These are phyloP conservation scores for Sutorius australiensis DNA, from an alignment of 768 basidiomycete species.

Conservation along the genomic window DNA sequence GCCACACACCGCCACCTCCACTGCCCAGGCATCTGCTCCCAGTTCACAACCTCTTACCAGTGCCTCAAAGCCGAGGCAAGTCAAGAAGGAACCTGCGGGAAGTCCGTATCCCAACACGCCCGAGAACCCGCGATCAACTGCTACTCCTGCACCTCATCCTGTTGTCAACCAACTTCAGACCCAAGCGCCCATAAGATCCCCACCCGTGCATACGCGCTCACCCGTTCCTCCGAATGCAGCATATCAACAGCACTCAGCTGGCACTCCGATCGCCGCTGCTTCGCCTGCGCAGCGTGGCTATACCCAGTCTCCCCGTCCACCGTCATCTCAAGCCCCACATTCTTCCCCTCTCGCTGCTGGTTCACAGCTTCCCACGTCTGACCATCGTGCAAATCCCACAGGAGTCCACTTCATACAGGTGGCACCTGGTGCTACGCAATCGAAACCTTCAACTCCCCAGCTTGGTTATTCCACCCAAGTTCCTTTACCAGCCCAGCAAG, in stretches of 20 bases:
- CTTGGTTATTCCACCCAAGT: slow-evolving; percentile 22
- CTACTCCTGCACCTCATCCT: slow-evolving; percentile 31
- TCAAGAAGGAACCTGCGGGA: slow-evolving; percentile 30
- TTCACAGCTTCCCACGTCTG: slow-evolving; percentile 26
- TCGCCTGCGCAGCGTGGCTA: slow-evolving; percentile 34
- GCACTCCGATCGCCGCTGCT: slow-evolving; percentile 19
- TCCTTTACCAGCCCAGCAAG: slow-evolving; percentile 19
- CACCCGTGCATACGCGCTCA: slow-evolving; percentile 28
- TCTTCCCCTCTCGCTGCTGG: slow-evolving; percentile 30
- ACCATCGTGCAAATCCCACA: slow-evolving; percentile 21
- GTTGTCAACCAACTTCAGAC: slow-evolving; percentile 33
- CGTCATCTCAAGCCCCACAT: slow-evolving; percentile 30
- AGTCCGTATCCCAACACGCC: slow-evolving; percentile 28
- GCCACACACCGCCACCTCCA: slow-evolving; percentile 31
- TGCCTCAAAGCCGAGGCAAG: slow-evolving; percentile 20
- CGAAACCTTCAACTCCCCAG: slow-evolving; percentile 32
- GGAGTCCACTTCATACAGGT: slow-evolving; percentile 28
- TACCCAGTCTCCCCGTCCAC: slow-evolving; percentile 34
- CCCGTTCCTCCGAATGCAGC: slow-evolving; percentile 18
- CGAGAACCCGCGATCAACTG: slow-evolving; percentile 29
- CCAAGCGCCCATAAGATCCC: slow-evolving; percentile 27
- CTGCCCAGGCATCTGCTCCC: slow-evolving; percentile 25
- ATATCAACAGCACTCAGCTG: slow-evolving; percentile 22
- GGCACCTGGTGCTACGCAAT: slow-evolving; percentile 16
- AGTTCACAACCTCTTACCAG: slow-evolving; percentile 29